Conservation (phyloP, 176 grass and related monocot species). For the Elaeis guineensis region DNA sequence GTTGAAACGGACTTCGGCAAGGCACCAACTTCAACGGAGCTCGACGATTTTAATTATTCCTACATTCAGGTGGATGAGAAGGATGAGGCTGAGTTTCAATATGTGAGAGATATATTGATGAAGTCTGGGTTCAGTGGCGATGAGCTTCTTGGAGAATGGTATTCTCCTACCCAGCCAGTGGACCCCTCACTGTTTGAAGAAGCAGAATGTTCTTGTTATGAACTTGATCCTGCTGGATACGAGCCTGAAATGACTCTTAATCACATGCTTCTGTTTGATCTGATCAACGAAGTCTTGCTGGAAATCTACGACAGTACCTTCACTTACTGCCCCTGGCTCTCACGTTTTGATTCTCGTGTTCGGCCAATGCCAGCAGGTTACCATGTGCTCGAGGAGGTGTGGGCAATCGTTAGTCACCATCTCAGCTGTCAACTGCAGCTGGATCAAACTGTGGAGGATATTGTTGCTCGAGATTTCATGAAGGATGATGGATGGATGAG, state of each 20-base stretch:
- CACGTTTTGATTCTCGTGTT: conserved; percentile 23
- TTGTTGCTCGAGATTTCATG: conserved; percentile 54
- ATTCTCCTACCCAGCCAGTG: conserved; percentile 42
- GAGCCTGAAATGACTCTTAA: conserved; percentile 37
- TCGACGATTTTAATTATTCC: conserved; percentile 21
- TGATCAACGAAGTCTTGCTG: conserved; percentile 77
- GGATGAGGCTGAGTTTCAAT: conserved; percentile 71
- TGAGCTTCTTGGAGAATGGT: conserved; percentile 39
- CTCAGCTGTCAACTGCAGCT: conserved; percentile 40
- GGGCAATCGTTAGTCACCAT: conserved; percentile 47
- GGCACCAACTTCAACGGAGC: background rate
- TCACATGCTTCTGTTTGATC: conserved; percentile 86
- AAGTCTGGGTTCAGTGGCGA: conserved; percentile 65
- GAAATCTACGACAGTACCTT: conserved; percentile 55
- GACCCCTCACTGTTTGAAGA: conserved; percentile 55
- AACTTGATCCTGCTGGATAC: conserved; percentile 2
- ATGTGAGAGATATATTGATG: conserved; percentile 66
- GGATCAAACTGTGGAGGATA: conserved; percentile 42
- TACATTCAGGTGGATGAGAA: conserved; percentile 55
- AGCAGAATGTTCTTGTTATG: conserved; percentile 40
- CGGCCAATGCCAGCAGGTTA: conserved; percentile 47
- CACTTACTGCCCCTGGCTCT: conserved; percentile 31
- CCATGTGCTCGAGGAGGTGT: conserved; percentile 71
- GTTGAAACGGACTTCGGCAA: background rate
- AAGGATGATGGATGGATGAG: conserved; percentile 75